Evolutionary conservation across 345 rosid species (phyloP), one percentile per base, ranked within the genome.

Genomic region (Brassica cretica): DNA sequence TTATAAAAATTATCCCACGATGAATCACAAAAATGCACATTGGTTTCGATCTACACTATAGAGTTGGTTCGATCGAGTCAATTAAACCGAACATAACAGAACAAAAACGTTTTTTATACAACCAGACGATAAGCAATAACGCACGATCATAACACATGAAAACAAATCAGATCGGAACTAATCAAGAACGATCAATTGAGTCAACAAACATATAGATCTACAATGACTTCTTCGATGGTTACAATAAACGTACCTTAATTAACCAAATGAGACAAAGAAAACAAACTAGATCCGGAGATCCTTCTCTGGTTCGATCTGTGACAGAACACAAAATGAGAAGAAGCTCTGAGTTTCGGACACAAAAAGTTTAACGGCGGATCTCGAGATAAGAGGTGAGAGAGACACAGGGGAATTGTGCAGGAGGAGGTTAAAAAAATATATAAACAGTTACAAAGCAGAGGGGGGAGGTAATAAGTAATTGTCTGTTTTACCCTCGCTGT

Each of bases 161-260:
- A 8, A 35, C 2, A 53, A 46, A 44, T 32, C 60, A 18, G 60
- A 73, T 67, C 66, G 5, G 27, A 15, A 16, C 10, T 8, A 35
- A 53, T 70, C 3, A 11, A 8, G 14, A 71, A 56, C 7, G 14
- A 66, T 2, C 19, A 78, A 65, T 30, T 19, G 41, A 46, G 4
- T 66, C 56, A 78, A 60, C 1, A 21, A n/a, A n/a, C n/a, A n/a
- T n/a, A n/a, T 68, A 79, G 82, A 79, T 79, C 82, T 79, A 79
- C 35, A 35, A 35, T 27, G 29, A 71, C 16, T 15, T 64, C 0
- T 8, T 64, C 32, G 72, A 79, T 73, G 6, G 61, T 21, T 30
- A 8, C 69, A 19, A 62, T 8, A 30, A 68, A 68, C 63, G 14
- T 74, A 79, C 79, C 78, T 79, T 61, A 0, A 44, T 41, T 58